These are phyloP conservation scores for Scedosporium apiospermum DNA, from an alignment of 2,329 filamentous ascomycete genomes.

Conservation along the genomic window DNA sequence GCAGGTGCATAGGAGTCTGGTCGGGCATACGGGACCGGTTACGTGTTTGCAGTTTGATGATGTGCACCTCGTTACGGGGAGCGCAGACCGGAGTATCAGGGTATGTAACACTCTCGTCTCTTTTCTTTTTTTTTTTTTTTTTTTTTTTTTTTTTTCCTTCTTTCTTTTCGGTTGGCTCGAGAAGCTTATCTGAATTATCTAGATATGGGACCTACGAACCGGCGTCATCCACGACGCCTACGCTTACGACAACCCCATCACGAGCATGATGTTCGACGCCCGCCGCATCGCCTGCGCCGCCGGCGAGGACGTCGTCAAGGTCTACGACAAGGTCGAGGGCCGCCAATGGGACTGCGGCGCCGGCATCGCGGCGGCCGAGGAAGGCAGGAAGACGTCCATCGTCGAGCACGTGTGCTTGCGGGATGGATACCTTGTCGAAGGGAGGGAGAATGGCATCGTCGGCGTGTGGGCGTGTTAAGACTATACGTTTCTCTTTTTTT, in stretches of 20 bases:
- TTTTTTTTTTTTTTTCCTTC: background rate
- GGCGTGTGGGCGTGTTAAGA: constrained; percentile 75
- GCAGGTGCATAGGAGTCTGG: constrained; percentile 91
- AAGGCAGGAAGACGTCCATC: constrained; percentile 53
- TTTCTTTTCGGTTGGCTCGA: constrained; percentile 2
- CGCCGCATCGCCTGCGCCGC: constrained; percentile 84
- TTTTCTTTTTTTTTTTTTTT: background rate
- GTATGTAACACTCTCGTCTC: constrained; percentile 46
- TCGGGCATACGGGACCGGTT: constrained; percentile 90
- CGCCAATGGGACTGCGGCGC: constrained; percentile 94
- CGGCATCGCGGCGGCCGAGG: constrained; percentile 60
- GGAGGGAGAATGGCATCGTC: constrained; percentile 75
- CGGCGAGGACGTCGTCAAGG: constrained; percentile 88
- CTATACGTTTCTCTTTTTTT: background rate
- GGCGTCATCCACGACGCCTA: constrained; percentile 94
- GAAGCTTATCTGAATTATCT: constrained; percentile 15
- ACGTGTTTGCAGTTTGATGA: constrained; percentile 96
- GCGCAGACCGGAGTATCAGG: constrained; percentile 82
- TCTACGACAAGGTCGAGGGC: constrained; percentile 95
- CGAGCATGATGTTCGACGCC: constrained; percentile 94
- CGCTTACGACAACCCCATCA: constrained; percentile 85
- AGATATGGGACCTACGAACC: constrained; percentile 98
- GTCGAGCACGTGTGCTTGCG: constrained; percentile 84
- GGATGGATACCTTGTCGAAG: constrained; percentile 90
- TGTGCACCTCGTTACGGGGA: constrained; percentile 87